phyloP scores from a whole-genome alignment of 2,329 filamentous ascomycete species.

The Alternaria sp. region DNA sequence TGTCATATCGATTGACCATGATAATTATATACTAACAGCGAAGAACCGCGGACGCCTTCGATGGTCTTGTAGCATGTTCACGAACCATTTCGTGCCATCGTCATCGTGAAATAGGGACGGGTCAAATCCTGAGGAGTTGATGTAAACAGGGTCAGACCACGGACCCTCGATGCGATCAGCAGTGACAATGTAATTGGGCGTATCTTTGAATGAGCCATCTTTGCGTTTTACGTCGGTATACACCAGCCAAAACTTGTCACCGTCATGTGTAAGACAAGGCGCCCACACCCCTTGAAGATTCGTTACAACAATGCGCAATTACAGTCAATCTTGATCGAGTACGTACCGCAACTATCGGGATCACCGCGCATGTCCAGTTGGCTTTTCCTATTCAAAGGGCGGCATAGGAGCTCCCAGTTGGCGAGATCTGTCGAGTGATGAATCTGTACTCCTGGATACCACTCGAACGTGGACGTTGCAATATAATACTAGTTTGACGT shows the following conservation, averaged over 20 bases:
- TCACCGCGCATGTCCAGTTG: conserved; percentile 63
- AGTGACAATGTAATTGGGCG: conserved; percentile 70
- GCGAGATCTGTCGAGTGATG: conserved; percentile 65
- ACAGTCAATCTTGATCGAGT: background rate
- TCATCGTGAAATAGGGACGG: conserved; percentile 55
- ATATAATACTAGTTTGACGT: conserved; percentile 59
- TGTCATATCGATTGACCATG: background rate
- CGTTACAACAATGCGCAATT: conserved; percentile 4
- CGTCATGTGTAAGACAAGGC: conserved; percentile 70
- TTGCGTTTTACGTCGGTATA: conserved; percentile 74
- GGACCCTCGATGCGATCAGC: conserved; percentile 62
- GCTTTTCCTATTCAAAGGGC: conserved; percentile 61
- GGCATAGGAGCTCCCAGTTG: conserved; percentile 63
- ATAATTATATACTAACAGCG: conserved; percentile 46
- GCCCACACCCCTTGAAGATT: conserved; percentile 62
- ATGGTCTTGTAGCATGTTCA: conserved; percentile 51
- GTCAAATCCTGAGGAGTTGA: conserved; percentile 71
- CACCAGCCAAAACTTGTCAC: conserved; percentile 68
- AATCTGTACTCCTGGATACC: conserved; percentile 64
- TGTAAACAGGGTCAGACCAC: conserved; percentile 69
- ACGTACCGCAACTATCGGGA: conserved; percentile 60
- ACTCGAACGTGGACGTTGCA: conserved; percentile 70
- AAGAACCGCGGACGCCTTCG: conserved; percentile 54
- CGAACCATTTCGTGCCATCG: conserved; percentile 49
- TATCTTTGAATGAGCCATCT: conserved; percentile 71